phyloP scores from a whole-genome alignment of 1,284 basidiomycete genomes.

The Gymnopus androsaceus region DNA sequence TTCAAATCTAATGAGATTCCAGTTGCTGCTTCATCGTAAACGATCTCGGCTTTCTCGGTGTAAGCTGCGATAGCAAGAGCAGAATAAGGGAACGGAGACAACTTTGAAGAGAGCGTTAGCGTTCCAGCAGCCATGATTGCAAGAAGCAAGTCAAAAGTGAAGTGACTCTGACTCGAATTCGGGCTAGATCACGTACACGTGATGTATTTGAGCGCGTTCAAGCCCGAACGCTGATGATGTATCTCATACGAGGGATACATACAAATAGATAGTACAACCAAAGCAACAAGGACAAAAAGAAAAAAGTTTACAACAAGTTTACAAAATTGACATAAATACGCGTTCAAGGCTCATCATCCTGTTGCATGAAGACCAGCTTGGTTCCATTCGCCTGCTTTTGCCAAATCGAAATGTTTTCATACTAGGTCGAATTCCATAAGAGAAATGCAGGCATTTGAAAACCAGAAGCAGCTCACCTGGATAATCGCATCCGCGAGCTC shows the following conservation, averaged over 20 bases:
- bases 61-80: constrained; percentile 64
- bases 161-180: background rate
- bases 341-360: background rate
- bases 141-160: background rate
- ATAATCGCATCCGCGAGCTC: constrained; percentile 84
- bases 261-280: too few relatives aligned
- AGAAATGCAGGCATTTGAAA: background rate
- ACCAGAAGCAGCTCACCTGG: constrained; percentile 51
- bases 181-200: too few relatives aligned
- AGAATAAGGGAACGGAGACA: constrained; percentile 73
- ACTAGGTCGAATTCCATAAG: background rate
- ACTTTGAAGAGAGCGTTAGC: constrained; percentile 64
- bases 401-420: constrained; percentile 4
- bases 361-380: constrained; percentile 6
- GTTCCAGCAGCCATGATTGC: constrained; percentile 42
- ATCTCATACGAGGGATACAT: too few relatives aligned
- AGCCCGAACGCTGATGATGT: too few relatives aligned
- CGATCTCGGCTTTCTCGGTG: constrained; percentile 55
- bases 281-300: background rate
- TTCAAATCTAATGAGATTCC: constrained; percentile 49
- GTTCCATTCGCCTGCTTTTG: constrained; percentile 1
- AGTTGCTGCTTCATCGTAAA: constrained; percentile 56
- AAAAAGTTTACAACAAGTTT: background rate
- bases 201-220: too few relatives aligned
- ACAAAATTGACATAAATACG: too few relatives aligned